These are phyloP conservation scores for Rusavskia elegans DNA, from an alignment of 495 filamentous ascomycete species.

Conservation along the genomic window DNA sequence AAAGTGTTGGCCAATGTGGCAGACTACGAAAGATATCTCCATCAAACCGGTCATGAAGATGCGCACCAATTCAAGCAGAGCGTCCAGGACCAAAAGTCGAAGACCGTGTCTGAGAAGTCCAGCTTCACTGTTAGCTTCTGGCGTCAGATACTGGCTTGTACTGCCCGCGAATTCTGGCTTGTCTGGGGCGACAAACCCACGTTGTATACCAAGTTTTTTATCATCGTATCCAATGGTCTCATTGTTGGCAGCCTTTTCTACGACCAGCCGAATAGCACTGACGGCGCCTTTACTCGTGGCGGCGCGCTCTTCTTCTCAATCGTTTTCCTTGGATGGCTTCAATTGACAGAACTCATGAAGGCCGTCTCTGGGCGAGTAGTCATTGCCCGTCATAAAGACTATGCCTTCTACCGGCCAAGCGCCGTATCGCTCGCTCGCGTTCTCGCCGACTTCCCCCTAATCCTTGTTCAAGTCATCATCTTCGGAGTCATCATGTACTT, in stretches of 20 bases:
- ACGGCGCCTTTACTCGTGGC: constrained; percentile 60
- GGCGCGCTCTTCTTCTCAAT: constrained; percentile 79
- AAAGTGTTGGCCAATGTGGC: constrained; percentile 37
- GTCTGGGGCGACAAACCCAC: constrained; percentile 56
- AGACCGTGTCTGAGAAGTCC: constrained; percentile 50
- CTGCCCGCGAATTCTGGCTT: constrained; percentile 59
- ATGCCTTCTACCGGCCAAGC: constrained; percentile 80
- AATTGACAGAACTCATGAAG: constrained; percentile 46
- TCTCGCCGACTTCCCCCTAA: constrained; percentile 64
- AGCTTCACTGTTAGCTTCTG: constrained; percentile 50
- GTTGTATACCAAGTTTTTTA: constrained; percentile 63
- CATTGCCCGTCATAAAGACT: constrained; percentile 79
- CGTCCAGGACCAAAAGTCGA: constrained; percentile 52
- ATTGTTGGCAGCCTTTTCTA: constrained; percentile 75
- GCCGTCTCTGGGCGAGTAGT: constrained; percentile 77
- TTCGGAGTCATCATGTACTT: constrained; percentile 75
- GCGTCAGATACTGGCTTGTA: constrained; percentile 42
- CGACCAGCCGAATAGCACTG: constrained; percentile 44
- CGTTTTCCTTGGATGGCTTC: constrained; percentile 71
- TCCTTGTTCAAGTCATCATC: constrained; percentile 31
- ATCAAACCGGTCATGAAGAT: constrained; percentile 43
- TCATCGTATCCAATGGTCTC: constrained; percentile 59
- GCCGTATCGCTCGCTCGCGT: constrained; percentile 75
- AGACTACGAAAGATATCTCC: constrained; percentile 42
- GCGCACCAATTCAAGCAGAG: constrained; percentile 53